phyloP scores from a whole-genome alignment of 768 basidiomycete species.

The Psilocybe cubensis region DNA sequence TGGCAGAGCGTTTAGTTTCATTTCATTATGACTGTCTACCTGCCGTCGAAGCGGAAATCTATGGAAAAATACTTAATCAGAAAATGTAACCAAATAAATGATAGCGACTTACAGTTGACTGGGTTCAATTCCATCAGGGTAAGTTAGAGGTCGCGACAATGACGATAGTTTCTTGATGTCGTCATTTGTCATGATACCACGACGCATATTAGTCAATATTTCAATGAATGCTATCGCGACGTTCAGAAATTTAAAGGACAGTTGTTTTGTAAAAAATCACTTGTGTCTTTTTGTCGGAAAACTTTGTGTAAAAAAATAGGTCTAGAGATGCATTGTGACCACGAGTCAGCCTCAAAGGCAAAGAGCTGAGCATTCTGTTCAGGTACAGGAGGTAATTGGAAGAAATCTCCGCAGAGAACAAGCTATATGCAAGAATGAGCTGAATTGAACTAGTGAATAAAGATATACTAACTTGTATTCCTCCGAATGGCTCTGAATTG shows the following conservation, averaged over 20 bases:
- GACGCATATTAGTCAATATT: constrained; percentile 89
- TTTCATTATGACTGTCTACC: constrained; percentile 75
- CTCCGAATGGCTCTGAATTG: constrained; percentile 20
- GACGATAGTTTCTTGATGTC: constrained; percentile 60
- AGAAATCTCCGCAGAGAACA: constrained; percentile 79
- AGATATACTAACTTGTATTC: constrained; percentile 13
- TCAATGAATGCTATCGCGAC: constrained; percentile 66
- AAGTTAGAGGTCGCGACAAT: constrained; percentile 60
- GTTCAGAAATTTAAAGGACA: neutral
- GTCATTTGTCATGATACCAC: constrained; percentile 55
- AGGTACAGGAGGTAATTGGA: constrained; percentile 77
- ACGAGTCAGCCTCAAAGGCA: constrained; percentile 68
- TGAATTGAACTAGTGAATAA: neutral
- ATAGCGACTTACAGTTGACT: constrained; percentile 79
- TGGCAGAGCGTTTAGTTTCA: constrained; percentile 54
- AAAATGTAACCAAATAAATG: too few species aligned
- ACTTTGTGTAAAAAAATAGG: constrained; percentile 59
- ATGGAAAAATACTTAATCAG: too few species aligned
- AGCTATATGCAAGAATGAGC: constrained; percentile 43
- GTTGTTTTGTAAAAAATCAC: constrained; percentile 26
- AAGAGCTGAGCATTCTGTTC: constrained; percentile 49
- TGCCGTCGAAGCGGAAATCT: constrained; percentile 81
- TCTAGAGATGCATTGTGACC: constrained; percentile 56
- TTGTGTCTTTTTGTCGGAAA: constrained; percentile 71
- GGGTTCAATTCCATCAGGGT: constrained; percentile 74